phyloP scores from a whole-genome alignment of 257 asterid species.

The Vinca minor region DNA sequence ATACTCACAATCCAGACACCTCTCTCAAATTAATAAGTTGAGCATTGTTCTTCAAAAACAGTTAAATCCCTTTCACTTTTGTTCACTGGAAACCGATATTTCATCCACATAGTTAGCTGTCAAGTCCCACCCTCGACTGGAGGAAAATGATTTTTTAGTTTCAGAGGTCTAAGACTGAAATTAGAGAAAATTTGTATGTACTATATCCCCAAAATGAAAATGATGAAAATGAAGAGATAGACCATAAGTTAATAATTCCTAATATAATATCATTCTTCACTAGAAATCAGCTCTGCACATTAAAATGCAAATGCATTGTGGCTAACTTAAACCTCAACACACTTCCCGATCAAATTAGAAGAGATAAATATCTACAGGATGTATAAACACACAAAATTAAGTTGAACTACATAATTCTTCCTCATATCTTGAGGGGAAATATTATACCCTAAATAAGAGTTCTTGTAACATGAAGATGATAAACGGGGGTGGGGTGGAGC shows the following conservation, averaged over 20 bases:
- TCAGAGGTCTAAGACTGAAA: not conserved
- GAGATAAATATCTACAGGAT: not conserved
- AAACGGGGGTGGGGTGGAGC: not conserved
- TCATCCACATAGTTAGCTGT: slow-evolving; percentile 9
- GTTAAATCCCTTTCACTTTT: not conserved
- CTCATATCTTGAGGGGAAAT: not conserved
- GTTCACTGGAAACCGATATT: not conserved
- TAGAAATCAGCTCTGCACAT: not conserved
- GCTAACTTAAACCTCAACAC: not conserved
- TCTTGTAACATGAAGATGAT: not conserved
- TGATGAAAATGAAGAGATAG: slow-evolving; percentile 1
- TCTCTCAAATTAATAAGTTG: not conserved
- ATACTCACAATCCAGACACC: not conserved
- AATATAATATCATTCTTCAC: not conserved
- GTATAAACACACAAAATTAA: not conserved
- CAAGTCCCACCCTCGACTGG: slow-evolving; percentile 1
- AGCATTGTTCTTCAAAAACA: not conserved
- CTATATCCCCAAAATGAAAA: not conserved
- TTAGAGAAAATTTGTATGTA: not conserved
- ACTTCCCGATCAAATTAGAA: not conserved
- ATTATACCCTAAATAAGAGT: not conserved
- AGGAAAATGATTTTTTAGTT: not conserved
- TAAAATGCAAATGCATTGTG: not conserved
- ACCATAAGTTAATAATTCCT: not conserved
- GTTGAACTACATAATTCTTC: not conserved